A percentile compares a stretch with the other conserved stretches of the same genome.
Evolutionary conservation across 164 flowering plant genomes (phyloP).

Genomic region (Chloranthus sessilifolius): DNA sequence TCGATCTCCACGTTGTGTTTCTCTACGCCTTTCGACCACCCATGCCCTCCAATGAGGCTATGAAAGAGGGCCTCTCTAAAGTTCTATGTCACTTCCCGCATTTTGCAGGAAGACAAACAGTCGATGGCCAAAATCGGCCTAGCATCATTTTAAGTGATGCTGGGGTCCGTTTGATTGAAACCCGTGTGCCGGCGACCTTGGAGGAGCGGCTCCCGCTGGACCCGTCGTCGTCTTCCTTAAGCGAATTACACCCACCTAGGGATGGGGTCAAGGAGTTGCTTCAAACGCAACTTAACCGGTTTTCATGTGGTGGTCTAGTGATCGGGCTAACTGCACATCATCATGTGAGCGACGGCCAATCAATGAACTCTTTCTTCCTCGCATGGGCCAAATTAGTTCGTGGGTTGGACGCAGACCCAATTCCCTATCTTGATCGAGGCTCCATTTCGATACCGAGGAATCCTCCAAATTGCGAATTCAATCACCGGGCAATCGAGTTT

Average conservation of each 20-base stretch:
- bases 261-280: slow-evolving; percentile 9
- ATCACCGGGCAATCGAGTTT: slow-evolving; percentile 7
- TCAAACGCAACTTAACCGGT: slow-evolving; percentile 17
- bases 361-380: slow-evolving; percentile 12
- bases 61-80: slow-evolving; percentile 11
- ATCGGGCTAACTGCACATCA: slow-evolving; percentile 15
- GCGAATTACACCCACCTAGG: slow-evolving; percentile 6
- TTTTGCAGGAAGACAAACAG: slow-evolving; percentile 4
- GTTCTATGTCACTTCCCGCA: slow-evolving; percentile 8
- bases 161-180: slow-evolving; percentile 7
- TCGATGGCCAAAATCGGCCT: neutral
- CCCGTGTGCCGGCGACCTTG: neutral
- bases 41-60: slow-evolving; percentile 3
- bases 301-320: slow-evolving; percentile 13
- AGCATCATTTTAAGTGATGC: slow-evolving; percentile 7
- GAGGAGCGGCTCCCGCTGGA: slow-evolving; percentile 6
- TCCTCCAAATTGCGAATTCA: slow-evolving; percentile 9
- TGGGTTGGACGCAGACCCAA: slow-evolving; percentile 1
- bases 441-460: slow-evolving; percentile 4
- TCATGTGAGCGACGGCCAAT: slow-evolving; percentile 11
- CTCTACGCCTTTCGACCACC: slow-evolving; percentile 13
- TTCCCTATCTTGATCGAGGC: slow-evolving; percentile 5
- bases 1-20: slow-evolving; percentile 4
- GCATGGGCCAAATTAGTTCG: slow-evolving; percentile 10
- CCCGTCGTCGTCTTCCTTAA: slow-evolving; percentile 3